phyloP scores from a whole-genome alignment of 305 asterid species.

The Stenogyne calaminthoides region DNA sequence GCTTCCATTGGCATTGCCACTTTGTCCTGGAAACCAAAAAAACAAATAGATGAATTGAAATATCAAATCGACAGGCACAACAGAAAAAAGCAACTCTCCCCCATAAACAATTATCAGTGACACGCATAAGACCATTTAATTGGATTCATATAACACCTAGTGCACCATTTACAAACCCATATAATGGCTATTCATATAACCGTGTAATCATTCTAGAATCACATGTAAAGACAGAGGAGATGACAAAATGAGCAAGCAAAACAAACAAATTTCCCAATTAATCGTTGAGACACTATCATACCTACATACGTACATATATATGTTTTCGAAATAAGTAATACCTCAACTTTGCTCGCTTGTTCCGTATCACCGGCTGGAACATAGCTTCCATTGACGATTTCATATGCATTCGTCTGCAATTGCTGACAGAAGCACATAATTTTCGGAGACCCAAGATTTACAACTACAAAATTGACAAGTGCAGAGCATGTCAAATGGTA shows the following conservation, averaged over 20 bases:
- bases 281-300: background rate
- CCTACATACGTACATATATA: background rate
- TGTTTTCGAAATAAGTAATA: constrained; percentile 15
- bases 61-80: background rate
- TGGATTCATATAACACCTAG: background rate
- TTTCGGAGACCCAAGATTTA: constrained; percentile 46
- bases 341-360: constrained; percentile 44
- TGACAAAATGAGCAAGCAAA: background rate
- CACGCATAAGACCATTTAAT: background rate
- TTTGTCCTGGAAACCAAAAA: constrained; percentile 47
- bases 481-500: background rate
- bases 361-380: constrained; percentile 52
- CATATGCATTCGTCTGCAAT: constrained; percentile 71
- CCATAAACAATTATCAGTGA: background rate
- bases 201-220: background rate
- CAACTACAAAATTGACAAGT: constrained; percentile 41
- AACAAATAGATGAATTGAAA: background rate
- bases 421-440: constrained; percentile 58
- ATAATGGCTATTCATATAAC: background rate
- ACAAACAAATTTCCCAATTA: too few relatives aligned
- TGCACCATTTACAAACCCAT: background rate
- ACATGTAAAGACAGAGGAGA: background rate
- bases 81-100: constrained; percentile 13
- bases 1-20: constrained; percentile 42
- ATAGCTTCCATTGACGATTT: constrained; percentile 74